Evolutionary conservation across 1,139 yeast species (phyloP).

Genomic region (Insectozyma bohioensis): DNA sequence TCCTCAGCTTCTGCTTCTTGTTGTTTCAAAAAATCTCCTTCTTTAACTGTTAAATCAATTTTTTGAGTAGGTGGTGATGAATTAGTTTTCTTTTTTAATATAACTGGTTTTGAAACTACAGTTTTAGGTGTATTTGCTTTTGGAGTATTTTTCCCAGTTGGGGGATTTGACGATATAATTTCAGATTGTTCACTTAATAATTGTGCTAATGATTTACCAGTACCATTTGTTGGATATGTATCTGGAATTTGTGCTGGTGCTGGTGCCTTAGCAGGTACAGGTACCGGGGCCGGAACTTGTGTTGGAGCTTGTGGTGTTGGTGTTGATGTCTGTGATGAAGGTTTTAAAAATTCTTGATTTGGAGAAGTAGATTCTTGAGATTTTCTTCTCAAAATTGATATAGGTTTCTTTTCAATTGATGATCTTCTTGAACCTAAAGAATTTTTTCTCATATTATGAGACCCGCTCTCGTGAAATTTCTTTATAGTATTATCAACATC

Average conservation of each 20-base stretch:
- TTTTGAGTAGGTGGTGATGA: constrained; percentile 15
- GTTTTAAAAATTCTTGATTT: constrained; percentile 2
- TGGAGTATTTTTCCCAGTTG: constrained; percentile 20
- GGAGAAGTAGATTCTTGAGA: neutral
- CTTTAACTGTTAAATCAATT: constrained; percentile 13
- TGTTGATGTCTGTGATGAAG: constrained; percentile 3
- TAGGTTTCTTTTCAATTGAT: constrained; percentile 19
- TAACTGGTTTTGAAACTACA: constrained; percentile 31
- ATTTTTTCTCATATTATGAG: constrained; percentile 17
- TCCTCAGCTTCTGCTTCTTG: constrained; percentile 7
- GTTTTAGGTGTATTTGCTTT: constrained; percentile 28
- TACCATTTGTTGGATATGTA: constrained; percentile 16
- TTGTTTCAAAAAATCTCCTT: constrained; percentile 10
- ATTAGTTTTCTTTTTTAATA: constrained; percentile 38
- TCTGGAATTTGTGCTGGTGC: constrained; percentile 18
- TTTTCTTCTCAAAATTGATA: constrained; percentile 20
- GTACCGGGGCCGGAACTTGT: constrained; percentile 1
- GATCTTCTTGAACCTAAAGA: constrained; percentile 12
- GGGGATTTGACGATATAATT: constrained; percentile 11
- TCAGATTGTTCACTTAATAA: constrained; percentile 30
- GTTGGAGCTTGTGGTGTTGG: constrained; percentile 7
- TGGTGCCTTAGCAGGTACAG: constrained; percentile 2
- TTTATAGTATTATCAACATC: constrained; percentile 18
- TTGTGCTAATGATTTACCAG: constrained; percentile 40
- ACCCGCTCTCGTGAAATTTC: constrained; percentile 16